phyloP scores from a whole-genome alignment of 345 rosid species.

The Citrus trifoliata region DNA sequence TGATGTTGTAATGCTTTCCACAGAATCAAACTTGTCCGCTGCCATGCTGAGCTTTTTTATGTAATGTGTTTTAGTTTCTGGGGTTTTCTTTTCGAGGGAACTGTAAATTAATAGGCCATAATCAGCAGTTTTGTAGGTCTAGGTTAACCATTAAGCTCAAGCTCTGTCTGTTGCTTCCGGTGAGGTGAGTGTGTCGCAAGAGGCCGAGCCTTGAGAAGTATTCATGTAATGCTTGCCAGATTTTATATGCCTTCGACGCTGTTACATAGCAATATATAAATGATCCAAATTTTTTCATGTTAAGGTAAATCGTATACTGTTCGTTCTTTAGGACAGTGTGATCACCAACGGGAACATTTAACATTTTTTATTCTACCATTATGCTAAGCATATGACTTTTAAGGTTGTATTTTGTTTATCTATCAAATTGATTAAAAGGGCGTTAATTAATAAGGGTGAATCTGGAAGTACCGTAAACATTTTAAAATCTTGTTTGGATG shows the following conservation, averaged over 20 bases:
- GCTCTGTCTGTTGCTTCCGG: not conserved
- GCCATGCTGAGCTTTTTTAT: not conserved
- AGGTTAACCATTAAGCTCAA: not conserved
- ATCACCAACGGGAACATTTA: no score
- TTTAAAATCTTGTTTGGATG: no score
- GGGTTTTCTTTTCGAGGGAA: not conserved
- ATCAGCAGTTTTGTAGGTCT: conserved; percentile 7
- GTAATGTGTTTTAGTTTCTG: not conserved
- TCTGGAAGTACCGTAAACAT: no score
- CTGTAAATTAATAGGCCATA: not conserved
- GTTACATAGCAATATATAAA: not conserved
- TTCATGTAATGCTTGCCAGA: not conserved
- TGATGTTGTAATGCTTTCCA: conserved; percentile 16
- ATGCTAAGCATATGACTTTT: no score
- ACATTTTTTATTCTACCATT: no score
- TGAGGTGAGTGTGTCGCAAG: not conserved
- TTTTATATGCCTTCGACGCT: not conserved
- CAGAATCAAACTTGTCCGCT: not conserved
- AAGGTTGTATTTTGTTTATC: no score
- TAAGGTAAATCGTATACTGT: no score
- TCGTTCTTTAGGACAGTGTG: no score
- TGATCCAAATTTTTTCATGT: not conserved
- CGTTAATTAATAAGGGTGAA: no score
- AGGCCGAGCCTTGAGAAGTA: not conserved
- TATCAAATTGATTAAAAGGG: no score